These are phyloP conservation scores for Botryosphaeria agaves DNA, from an alignment of 2,329 filamentous ascomycete species.

Conservation along the genomic window DNA sequence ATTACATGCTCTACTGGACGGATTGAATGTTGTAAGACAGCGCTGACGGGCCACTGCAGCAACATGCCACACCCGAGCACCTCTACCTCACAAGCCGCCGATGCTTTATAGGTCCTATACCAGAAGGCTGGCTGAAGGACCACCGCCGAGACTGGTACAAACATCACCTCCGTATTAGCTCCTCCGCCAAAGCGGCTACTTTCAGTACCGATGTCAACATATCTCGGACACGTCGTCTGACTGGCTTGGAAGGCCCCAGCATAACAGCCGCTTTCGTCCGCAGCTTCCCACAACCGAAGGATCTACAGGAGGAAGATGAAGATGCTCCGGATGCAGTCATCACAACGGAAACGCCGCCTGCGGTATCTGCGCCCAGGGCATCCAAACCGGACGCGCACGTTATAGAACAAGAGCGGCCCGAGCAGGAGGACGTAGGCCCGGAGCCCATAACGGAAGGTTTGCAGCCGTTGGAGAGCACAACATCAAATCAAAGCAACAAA, in stretches of 20 bases:
- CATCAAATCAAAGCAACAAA: too few species aligned
- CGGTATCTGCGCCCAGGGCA: conserved; percentile 13
- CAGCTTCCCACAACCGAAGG: conserved; percentile 25
- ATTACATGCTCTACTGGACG: conserved; percentile 2
- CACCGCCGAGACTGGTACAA: conserved; percentile 48
- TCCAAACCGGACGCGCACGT: background rate
- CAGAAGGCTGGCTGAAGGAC: conserved; percentile 45
- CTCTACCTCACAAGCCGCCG: conserved; percentile 43
- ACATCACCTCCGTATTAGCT: conserved; percentile 26
- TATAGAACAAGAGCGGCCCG: too few species aligned
- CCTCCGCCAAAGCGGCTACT: conserved; percentile 26
- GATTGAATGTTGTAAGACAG: conserved; percentile 4
- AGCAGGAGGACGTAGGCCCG: too few species aligned
- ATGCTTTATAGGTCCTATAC: conserved; percentile 48
- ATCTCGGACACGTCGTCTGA: conserved; percentile 23
- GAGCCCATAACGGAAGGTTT: too few species aligned
- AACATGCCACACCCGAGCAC: conserved; percentile 44
- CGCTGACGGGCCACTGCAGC: conserved; percentile 18
- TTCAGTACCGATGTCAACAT: conserved; percentile 32
- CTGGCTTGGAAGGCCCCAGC: conserved; percentile 22
- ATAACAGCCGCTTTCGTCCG: conserved; percentile 18
- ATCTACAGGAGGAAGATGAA: conserved; percentile 5
- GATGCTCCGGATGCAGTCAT: conserved; percentile 7
- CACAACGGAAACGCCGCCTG: conserved; percentile 10
- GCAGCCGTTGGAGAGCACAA: too few species aligned